A percentile compares a stretch with the other conserved stretches of the same genome.
These are phyloP conservation scores for Gloeostereum incarnatum DNA, from an alignment of 768 basidiomycete genomes.

Conservation along the genomic window DNA sequence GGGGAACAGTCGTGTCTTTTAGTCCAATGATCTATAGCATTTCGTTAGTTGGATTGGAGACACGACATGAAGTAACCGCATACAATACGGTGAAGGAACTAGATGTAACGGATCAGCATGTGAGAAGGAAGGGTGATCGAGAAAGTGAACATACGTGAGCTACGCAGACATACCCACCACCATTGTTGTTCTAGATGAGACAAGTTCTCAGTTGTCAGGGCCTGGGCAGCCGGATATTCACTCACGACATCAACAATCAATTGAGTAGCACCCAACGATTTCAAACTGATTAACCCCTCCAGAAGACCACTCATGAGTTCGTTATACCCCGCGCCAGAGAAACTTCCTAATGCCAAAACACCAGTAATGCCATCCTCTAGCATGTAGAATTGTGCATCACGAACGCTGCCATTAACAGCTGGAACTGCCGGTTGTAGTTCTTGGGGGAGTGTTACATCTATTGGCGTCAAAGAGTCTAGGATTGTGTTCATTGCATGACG, in stretches of 20 bases:
- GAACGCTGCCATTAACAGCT: conserved; percentile 33
- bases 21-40: conserved; percentile 19
- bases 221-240: conserved; percentile 5
- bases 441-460: conserved; percentile 33
- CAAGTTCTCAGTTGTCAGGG: neutral
- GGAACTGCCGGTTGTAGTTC: conserved; percentile 24
- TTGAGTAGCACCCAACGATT: conserved; percentile 34
- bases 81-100: conserved; percentile 31
- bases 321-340: conserved; percentile 34
- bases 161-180: conserved; percentile 49
- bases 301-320: conserved; percentile 32
- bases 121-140: neutral
- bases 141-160: conserved; percentile 34
- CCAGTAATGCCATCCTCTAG: conserved; percentile 44
- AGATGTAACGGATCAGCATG: neutral
- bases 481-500: conserved; percentile 39
- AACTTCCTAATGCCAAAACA: conserved; percentile 49
- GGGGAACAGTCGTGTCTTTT: conserved; percentile 22
- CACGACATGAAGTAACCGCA: neutral
- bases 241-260: conserved; percentile 52
- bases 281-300: conserved; percentile 36
- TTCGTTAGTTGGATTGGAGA: neutral
- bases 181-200: conserved; percentile 32
- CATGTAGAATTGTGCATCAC: conserved; percentile 46
- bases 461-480: conserved; percentile 33